Percentiles rank a stretch among this genome's conserved stretches.
These are phyloP conservation scores for Cystobasidiaceae sp. DNA, from an alignment of 1,284 basidiomycete genomes.

Conservation along the genomic window DNA sequence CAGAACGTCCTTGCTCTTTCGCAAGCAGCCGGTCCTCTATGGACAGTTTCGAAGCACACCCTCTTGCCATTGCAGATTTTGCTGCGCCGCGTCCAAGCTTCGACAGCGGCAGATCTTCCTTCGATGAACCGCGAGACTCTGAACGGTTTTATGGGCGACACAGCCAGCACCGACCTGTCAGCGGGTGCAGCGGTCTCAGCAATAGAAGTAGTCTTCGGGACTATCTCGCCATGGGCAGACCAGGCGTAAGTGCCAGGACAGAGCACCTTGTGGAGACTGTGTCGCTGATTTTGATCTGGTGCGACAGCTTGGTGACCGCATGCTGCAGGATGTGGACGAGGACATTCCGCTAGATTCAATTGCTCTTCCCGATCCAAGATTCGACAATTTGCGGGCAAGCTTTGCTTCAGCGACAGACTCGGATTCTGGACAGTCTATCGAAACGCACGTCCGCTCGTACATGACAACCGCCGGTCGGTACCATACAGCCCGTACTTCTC, in stretches of 20 bases:
- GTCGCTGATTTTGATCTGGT: neutral
- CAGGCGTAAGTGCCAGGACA: conserved; percentile 7
- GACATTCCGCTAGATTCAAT: conserved; percentile 7
- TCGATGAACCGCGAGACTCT: neutral
- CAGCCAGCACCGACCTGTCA: neutral
- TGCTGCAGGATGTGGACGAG: conserved; percentile 28
- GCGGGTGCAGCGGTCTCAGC: conserved; percentile 6
- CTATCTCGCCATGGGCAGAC: conserved; percentile 25
- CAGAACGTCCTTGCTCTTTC: neutral
- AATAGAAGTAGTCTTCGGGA: conserved; percentile 23
- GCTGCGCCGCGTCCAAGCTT: conserved; percentile 1
- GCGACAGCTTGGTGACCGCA: conserved; percentile 17
- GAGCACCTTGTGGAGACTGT: neutral
- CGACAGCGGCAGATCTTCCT: conserved; percentile 26
- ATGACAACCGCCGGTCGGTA: neutral
- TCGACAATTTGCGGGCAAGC: neutral
- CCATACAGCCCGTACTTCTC: conserved; percentile 6
- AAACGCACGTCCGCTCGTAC: neutral
- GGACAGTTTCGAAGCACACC: conserved; percentile 9
- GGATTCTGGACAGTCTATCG: neutral
- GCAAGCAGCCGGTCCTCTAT: conserved; percentile 1
- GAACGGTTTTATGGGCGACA: neutral
- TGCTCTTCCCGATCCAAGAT: neutral
- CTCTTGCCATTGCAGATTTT: neutral
- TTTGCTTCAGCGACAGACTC: neutral